Conservation (phyloP, 331 rosid species). For the Pyracantha coccinea region DNA sequence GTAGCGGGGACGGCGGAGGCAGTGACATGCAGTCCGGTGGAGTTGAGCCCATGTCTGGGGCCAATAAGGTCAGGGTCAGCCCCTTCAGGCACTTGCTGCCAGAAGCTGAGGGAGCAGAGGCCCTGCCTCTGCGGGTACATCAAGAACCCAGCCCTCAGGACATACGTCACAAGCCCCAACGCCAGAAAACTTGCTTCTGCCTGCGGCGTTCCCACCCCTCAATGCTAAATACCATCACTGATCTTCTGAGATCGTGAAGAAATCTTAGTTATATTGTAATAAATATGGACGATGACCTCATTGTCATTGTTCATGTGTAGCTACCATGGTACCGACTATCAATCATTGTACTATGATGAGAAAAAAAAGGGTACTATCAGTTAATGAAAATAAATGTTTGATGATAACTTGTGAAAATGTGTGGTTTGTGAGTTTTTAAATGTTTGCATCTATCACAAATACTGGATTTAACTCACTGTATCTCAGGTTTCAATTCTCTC, state of each 20-base stretch:
- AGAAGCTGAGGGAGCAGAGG: slow-evolving; percentile 46
- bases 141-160: slow-evolving; percentile 36
- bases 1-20: slow-evolving; percentile 32
- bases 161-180: slow-evolving; percentile 39
- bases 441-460: too few species aligned
- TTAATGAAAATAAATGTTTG: neutral
- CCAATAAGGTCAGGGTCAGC: slow-evolving; percentile 17
- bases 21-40: slow-evolving; percentile 20
- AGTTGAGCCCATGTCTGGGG: slow-evolving; percentile 35
- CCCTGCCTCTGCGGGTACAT: slow-evolving; percentile 65
- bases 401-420: too few species aligned
- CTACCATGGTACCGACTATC: neutral
- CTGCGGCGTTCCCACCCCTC: slow-evolving; percentile 45
- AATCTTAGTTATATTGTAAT: too few species aligned
- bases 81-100: slow-evolving; percentile 41
- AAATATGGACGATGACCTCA: neutral
- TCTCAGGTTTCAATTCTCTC: too few species aligned
- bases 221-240: slow-evolving; percentile 13
- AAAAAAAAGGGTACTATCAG: neutral
- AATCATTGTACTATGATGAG: neutral
- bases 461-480: too few species aligned
- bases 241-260: neutral
- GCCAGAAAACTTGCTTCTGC: slow-evolving; percentile 27
- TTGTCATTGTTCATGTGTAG: neutral
- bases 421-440: too few species aligned